phyloP scores from a whole-genome alignment of 1,139 yeast species.

The Ashbya aceris region DNA sequence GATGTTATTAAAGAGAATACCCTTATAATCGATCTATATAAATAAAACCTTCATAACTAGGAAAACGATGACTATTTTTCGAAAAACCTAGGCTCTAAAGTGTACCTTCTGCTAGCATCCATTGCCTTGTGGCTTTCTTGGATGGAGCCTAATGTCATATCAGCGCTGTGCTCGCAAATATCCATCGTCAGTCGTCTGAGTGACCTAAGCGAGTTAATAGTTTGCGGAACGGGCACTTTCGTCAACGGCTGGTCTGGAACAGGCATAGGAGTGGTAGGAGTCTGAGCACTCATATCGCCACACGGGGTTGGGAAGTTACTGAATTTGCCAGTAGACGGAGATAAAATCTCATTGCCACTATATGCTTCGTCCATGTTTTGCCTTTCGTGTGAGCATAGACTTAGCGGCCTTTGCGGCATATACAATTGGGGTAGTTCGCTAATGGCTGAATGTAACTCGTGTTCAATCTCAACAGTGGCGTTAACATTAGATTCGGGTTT shows the following conservation, averaged over 20 bases:
- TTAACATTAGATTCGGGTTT: background rate
- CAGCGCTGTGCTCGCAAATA: background rate
- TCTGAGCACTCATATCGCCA: background rate
- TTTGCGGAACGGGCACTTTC: slow-evolving; percentile 19
- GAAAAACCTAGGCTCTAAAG: background rate
- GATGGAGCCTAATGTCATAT: background rate
- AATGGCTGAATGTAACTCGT: background rate
- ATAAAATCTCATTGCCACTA: no score
- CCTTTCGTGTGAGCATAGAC: no score
- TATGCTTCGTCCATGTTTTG: no score
- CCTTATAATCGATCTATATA: no score
- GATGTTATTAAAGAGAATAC: no score
- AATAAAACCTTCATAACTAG: no score
- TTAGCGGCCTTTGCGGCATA: slow-evolving; percentile 9
- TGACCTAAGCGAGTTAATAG: slow-evolving; percentile 17
- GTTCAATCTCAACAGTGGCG: background rate
- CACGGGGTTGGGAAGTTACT: no score
- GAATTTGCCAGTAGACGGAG: no score
- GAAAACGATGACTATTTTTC: no score
- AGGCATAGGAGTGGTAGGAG: slow-evolving; percentile 24
- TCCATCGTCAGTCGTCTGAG: slow-evolving; percentile 1
- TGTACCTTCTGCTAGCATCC: background rate
- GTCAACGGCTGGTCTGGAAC: slow-evolving; percentile 26
- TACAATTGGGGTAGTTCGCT: slow-evolving; percentile 12
- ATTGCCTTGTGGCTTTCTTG: background rate